Evolutionary conservation across 225 moss, liverwort and hornwort genomes (phyloP).

Genomic region (Bryum argenteum): DNA sequence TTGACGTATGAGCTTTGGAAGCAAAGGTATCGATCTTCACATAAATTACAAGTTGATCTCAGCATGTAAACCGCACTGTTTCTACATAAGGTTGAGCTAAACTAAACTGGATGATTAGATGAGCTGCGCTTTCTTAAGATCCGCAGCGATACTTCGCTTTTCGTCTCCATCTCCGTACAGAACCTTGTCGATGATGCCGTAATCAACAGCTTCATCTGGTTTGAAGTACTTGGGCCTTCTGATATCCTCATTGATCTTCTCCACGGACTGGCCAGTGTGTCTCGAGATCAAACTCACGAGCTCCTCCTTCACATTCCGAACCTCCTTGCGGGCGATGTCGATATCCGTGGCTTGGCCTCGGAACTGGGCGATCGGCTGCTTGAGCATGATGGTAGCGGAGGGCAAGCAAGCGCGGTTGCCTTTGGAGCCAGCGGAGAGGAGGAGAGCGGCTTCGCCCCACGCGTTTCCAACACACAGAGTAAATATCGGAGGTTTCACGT

Average conservation of each 20-base stretch:
- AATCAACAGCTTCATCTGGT: slow-evolving; percentile 86
- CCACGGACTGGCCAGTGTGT: slow-evolving; percentile 62
- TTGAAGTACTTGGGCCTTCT: slow-evolving; percentile 85
- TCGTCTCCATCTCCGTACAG: slow-evolving; percentile 63
- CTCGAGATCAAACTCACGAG: slow-evolving; percentile 58
- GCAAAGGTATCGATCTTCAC: neutral
- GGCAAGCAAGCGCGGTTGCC: slow-evolving; percentile 84
- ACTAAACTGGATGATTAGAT: slow-evolving; percentile 45
- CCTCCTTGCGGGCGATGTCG: slow-evolving; percentile 91
- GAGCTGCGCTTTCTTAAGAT: slow-evolving; percentile 77
- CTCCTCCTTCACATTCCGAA: slow-evolving; percentile 84
- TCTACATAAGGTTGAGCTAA: slow-evolving; percentile 7
- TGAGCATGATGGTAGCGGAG: slow-evolving; percentile 92
- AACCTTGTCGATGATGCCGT: slow-evolving; percentile 71
- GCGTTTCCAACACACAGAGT: slow-evolving; percentile 91
- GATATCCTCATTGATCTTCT: slow-evolving; percentile 81
- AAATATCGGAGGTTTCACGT: slow-evolving; percentile 90
- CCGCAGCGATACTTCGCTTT: slow-evolving; percentile 67
- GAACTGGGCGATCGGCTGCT: slow-evolving; percentile 92
- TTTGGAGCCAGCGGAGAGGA: slow-evolving; percentile 91
- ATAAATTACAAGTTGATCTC: neutral
- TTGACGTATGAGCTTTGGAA: no score
- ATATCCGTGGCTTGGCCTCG: slow-evolving; percentile 98
- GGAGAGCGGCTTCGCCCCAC: slow-evolving; percentile 90
- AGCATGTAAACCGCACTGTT: neutral